These are phyloP conservation scores for Pseudotsuga menziesii DNA, from an alignment of 75 land plant genomes.

Conservation along the genomic window DNA sequence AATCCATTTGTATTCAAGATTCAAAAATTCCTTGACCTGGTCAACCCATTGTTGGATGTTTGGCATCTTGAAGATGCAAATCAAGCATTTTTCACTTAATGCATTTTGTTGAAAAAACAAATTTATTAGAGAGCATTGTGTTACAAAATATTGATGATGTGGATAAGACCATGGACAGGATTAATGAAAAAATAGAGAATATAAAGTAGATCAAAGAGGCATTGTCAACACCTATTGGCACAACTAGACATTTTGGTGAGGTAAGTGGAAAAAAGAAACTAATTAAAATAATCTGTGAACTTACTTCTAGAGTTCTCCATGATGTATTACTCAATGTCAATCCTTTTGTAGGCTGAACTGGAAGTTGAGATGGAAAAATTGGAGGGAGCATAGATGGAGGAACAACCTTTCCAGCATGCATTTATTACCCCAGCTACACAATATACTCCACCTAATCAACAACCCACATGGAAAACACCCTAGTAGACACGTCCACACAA, in stretches of 20 bases:
- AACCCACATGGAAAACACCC: constrained; percentile 30
- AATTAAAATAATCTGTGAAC: background rate
- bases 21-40: background rate
- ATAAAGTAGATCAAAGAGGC: constrained; percentile 22
- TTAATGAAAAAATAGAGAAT: constrained; percentile 20
- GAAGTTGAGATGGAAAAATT: constrained; percentile 25
- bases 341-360: constrained; percentile 29
- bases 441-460: constrained; percentile 9
- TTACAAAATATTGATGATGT: constrained; percentile 22
- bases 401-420: constrained; percentile 10
- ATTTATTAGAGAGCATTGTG: background rate
- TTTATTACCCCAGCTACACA: constrained; percentile 4
- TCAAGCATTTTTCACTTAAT: background rate
- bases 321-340: background rate
- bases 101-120: background rate
- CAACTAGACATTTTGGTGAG: constrained; percentile 13
- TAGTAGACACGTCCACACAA: constrained; percentile 1
- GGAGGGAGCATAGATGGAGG: constrained; percentile 55
- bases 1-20: too few relatives aligned
- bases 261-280: constrained; percentile 14
- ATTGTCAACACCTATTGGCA: constrained; percentile 10
- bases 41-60: background rate
- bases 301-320: background rate
- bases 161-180: constrained; percentile 24
- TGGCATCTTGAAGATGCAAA: constrained; percentile 2